Base-by-base conservation (phyloP, 768 basidiomycete species). In the Tylopilus plumbeoviolaceoides region DNA sequence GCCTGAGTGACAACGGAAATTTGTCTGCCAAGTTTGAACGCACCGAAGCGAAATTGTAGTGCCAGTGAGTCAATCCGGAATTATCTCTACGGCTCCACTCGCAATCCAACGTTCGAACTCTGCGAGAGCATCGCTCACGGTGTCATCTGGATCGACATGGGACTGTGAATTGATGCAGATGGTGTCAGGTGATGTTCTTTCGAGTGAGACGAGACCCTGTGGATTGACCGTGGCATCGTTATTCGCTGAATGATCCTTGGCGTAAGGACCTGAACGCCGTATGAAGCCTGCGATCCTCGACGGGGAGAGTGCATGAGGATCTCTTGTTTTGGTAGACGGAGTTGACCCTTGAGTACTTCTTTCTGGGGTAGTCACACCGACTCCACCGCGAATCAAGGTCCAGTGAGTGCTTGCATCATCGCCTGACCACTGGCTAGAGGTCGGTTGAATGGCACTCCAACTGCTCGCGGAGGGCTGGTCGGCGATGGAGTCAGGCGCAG, bases 31-130 rank as follows among this genome's bases (percentile, higher is more conserved):
- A 18, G 31, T 51, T 20, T 36, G 1, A 31, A 39, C 27, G 20
- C 23, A 38, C 36, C 36, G 7, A n/a, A 18, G 7, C 8, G 27
- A 36, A 48, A 17, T 12, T 11, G 36, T 11, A 35, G 27, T 18
- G 1, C 21, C 38, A 10, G 10, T 4, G 28, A 7, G 12, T 62
- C 48, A 69, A 42, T 70, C 58, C 7, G 59, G 36, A 31, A 79
- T 51, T 50, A 86, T 80, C 40, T 80, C 75, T 1, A 88, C 80
- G 4, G 80, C 76, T 27, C 78, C 84, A 61, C 86, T 86, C 28
- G 78, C 72, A 59, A 89, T 65, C 84, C 84, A 90, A 42, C 75
- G 79, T 54, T 87, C 83, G 27, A 90, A 73, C 56, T 85, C 84
- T 5, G 79, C 83, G 45, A 87, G 75, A 46, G 82, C 77, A 45